These are phyloP conservation scores for Aeschynomene evenia DNA, from an alignment of 306 rosid species.

Conservation along the genomic window DNA sequence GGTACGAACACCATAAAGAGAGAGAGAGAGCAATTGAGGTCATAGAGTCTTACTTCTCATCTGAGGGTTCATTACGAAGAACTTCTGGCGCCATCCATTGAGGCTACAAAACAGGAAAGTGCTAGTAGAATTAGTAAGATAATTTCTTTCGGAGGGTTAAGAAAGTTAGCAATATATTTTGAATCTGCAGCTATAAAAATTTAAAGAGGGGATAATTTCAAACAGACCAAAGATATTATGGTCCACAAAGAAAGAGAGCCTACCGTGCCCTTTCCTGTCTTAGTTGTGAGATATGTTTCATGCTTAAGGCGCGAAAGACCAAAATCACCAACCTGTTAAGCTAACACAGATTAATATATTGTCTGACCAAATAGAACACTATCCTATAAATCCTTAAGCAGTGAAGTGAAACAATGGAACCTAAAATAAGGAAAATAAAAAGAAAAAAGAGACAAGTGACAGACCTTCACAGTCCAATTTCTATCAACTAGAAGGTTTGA, in stretches of 20 bases:
- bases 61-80: conserved; percentile 51
- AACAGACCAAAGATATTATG: conserved; percentile 19
- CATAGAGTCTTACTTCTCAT: conserved; percentile 48
- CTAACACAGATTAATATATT: conserved; percentile 16
- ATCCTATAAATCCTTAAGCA: background rate
- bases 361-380: conserved; percentile 11
- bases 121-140: conserved; percentile 25
- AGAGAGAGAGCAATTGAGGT: conserved; percentile 4
- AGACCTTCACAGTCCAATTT: conserved; percentile 96
- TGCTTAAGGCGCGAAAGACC: conserved; percentile 54
- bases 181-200: background rate
- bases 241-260: conserved; percentile 18
- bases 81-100: conserved; percentile 61
- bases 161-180: conserved; percentile 18
- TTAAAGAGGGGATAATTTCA: conserved; percentile 6
- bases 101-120: conserved; percentile 36
- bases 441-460: conserved; percentile 10
- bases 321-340: conserved; percentile 49
- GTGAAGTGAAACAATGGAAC: background rate
- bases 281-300: conserved; percentile 41
- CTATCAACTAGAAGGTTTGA: conserved; percentile 89
- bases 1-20: background rate
- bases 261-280: conserved; percentile 50
- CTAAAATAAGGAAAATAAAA: conserved; percentile 10
- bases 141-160: background rate